These are phyloP conservation scores for Gillenia trifoliata DNA, from an alignment of 306 rosid species.

Conservation along the genomic window DNA sequence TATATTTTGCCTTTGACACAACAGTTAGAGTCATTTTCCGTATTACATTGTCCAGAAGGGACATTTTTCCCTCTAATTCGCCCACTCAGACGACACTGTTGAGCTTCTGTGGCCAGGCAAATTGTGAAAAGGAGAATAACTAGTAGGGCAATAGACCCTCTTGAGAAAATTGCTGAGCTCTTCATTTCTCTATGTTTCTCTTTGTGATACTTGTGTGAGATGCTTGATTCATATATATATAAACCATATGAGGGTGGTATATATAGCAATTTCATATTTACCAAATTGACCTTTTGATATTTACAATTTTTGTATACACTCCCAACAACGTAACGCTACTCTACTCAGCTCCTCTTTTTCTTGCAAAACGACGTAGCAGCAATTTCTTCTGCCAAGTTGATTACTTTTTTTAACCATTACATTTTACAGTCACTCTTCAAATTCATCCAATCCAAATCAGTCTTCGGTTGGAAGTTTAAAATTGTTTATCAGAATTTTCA, in stretches of 20 bases:
- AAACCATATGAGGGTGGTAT: not conserved
- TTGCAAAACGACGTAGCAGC: not conserved
- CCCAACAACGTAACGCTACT: not conserved
- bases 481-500: not conserved
- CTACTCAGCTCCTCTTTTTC: not conserved
- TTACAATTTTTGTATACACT: not conserved
- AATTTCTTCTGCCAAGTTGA: not conserved
- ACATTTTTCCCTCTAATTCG: not conserved
- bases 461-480: not conserved
- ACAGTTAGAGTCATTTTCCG: constrained; percentile 29
- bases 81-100: not conserved
- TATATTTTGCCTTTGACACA: constrained; percentile 27
- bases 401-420: too few relatives aligned
- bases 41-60: constrained; percentile 22
- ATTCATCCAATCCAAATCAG: not conserved
- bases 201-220: too few relatives aligned
- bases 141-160: not conserved
- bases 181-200: not conserved
- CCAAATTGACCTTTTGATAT: not conserved
- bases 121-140: not conserved
- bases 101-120: not conserved
- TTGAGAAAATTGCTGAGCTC: not conserved
- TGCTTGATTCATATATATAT: not conserved
- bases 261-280: not conserved
- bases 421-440: not conserved